Evolutionary conservation across 1,284 basidiomycete genomes (phyloP).

Genomic region (Sanghuangporus weigelae): DNA sequence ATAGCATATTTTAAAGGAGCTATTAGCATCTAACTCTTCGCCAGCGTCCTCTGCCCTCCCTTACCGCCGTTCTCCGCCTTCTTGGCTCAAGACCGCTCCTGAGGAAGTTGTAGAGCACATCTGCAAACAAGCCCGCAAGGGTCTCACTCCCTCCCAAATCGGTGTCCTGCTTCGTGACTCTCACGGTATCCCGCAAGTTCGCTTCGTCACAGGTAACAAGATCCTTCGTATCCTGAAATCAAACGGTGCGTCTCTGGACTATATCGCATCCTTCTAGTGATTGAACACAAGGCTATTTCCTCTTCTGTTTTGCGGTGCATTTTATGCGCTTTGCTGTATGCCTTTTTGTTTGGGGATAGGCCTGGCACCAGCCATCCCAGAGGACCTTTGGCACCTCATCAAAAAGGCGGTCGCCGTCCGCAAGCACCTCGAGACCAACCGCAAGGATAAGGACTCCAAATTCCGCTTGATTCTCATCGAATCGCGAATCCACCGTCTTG

Average conservation of each 20-base stretch:
- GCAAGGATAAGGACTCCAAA: conserved; percentile 98
- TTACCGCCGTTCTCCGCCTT: conserved; percentile 91
- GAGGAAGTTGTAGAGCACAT: conserved; percentile 97
- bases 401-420: conserved; percentile 99
- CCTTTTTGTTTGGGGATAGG: conserved; percentile 70
- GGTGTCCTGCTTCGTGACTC: conserved; percentile 98
- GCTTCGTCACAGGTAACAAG: conserved; percentile 99
- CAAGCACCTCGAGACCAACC: conserved; percentile 98
- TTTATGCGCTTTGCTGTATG: conserved; percentile 24
- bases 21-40: conserved; percentile 14
- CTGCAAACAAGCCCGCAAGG: conserved; percentile 96
- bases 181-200: conserved; percentile 96
- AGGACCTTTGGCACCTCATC: conserved; percentile 99
- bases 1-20: no score
- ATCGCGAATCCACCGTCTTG: conserved; percentile 95
- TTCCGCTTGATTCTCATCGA: conserved; percentile 98
- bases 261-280: conserved; percentile 21
- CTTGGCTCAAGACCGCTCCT: conserved; percentile 95
- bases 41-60: conserved; percentile 94
- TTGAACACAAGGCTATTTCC: conserved; percentile 22
- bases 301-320: conserved; percentile 17
- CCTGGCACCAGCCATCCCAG: conserved; percentile 95
- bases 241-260: conserved; percentile 58
- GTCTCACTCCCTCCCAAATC: conserved; percentile 96
- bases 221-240: conserved; percentile 98